Evolutionary conservation across 495 filamentous ascomycete genomes (phyloP), one percentile per base, ranked within the genome.

Genomic region (Annulohypoxylon maeteangense): DNA sequence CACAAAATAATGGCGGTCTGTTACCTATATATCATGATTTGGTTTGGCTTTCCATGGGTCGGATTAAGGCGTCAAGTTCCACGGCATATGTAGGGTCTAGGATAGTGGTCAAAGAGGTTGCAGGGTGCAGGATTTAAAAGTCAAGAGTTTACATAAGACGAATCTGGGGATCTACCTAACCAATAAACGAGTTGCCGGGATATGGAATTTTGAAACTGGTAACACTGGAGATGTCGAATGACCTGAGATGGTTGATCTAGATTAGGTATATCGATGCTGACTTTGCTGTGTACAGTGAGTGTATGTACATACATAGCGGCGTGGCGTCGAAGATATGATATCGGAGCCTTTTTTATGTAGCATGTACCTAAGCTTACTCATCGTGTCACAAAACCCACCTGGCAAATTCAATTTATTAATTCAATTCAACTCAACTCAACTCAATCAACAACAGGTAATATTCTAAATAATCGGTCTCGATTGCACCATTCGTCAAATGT

Each of bases 1-100:
- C 3, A 7, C 14, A 16, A 11, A 34, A 5, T 50, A 38, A n/a
- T 1, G 29, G 25, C 29, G 40, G 62, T 65, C 53, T 65, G 8
- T 44, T 32, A 14, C n/a, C n/a, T 31, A 18, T 4, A 20, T 53
- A 18, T 44, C 11, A 4, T 34, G 29, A 16, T 16, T 14, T 32
- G 27, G 29, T 32, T 11, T 23, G 10, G 4, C 27, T n/a, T 51
- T 27, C 11, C 5, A 25, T 65, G 55, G 45, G 32, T 23, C 45
- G 29, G 38, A 20, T 42, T 11, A 7, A 34, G 54, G 42, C 42
- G 50, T 50, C 57, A 44, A 47, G 63, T 67, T 71, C 56, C 63
- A 71, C 63, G 36, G 44, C 69, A 67, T 71, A 71, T 58, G 58
- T 62, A 59, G 16, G 44, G 18, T 40, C 1, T 10, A n/a, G 12